These are phyloP conservation scores for Gonapodya prolifera DNA, from an alignment of 192 early-diverging fungal genomes.

Conservation along the genomic window DNA sequence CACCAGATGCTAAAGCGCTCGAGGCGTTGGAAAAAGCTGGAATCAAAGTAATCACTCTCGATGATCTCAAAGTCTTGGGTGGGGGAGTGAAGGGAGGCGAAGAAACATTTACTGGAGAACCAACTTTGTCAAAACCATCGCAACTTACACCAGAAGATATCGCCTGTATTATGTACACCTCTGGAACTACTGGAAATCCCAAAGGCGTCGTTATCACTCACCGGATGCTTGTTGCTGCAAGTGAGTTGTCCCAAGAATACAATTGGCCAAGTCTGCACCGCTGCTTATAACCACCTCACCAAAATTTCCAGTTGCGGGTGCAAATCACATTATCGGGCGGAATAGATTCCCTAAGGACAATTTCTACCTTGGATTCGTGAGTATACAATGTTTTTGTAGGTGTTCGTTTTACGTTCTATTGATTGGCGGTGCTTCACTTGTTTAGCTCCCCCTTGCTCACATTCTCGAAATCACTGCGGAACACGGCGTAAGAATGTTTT, in stretches of 20 bases:
- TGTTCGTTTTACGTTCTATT: too few species aligned
- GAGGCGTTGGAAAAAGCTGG: conserved; percentile 45
- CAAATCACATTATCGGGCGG: too few species aligned
- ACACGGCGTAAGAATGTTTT: conserved; percentile 40
- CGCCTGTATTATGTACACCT: conserved; percentile 11
- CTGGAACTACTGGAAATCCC: conserved; percentile 36
- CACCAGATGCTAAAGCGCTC: conserved; percentile 24
- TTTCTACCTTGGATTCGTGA: too few species aligned
- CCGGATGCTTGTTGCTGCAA: conserved; percentile 58
- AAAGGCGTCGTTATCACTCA: conserved; percentile 85
- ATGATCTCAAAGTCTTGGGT: conserved; percentile 44
- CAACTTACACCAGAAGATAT: not conserved
- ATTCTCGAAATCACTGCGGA: conserved; percentile 80
- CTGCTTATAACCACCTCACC: conserved; percentile 47
- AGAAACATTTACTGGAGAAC: too few species aligned
- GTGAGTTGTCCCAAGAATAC: conserved; percentile 31
- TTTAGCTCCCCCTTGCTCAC: conserved; percentile 55
- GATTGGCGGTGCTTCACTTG: too few species aligned
- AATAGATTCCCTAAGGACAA: too few species aligned
- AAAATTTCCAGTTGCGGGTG: conserved; percentile 33
- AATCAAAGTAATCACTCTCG: conserved; percentile 39
- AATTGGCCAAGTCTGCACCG: conserved; percentile 57
- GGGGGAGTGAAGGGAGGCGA: too few species aligned
- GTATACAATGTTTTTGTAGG: too few species aligned
- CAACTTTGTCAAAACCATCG: too few species aligned